Evolutionary conservation across 2,329 filamentous ascomycete genomes (phyloP).

Genomic region (Apiospora saccharicola): DNA sequence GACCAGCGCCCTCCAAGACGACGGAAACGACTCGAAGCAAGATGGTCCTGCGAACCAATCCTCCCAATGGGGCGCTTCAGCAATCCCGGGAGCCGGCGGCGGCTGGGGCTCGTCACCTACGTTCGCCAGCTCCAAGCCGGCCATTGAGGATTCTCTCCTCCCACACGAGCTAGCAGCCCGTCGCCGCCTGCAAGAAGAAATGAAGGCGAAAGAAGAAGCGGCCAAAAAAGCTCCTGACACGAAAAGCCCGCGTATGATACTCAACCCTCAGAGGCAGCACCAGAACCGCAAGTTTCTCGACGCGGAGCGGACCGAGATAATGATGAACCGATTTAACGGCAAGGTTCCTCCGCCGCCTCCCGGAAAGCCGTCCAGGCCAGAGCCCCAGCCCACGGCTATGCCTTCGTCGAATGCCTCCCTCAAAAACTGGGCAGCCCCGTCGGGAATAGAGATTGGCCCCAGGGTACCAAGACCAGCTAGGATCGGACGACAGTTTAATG

Average conservation of each 20-base stretch:
- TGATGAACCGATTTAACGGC: neutral
- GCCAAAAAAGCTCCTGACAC: neutral
- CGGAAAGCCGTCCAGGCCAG: neutral
- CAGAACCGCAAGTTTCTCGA: neutral
- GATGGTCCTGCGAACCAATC: neutral
- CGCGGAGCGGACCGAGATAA: neutral
- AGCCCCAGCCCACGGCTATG: neutral
- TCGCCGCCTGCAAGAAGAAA: constrained; percentile 12
- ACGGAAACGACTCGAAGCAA: constrained; percentile 16
- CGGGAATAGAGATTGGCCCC: neutral
- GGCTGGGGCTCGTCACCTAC: constrained; percentile 20
- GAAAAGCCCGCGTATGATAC: neutral
- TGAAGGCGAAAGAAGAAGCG: constrained; percentile 12
- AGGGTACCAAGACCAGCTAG: neutral
- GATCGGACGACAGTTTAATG: neutral
- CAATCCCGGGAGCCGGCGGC: neutral
- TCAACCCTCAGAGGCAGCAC: neutral
- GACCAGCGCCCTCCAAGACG: constrained; percentile 28
- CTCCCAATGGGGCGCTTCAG: neutral
- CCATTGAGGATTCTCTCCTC: neutral
- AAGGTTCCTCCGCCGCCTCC: neutral
- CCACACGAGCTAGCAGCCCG: constrained; percentile 28
- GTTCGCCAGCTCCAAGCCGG: neutral
- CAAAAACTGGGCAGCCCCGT: neutral
- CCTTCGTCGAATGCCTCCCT: neutral